Conservation (phyloP, 305 asterid genomes). For the Fraxinus sp. region DNA sequence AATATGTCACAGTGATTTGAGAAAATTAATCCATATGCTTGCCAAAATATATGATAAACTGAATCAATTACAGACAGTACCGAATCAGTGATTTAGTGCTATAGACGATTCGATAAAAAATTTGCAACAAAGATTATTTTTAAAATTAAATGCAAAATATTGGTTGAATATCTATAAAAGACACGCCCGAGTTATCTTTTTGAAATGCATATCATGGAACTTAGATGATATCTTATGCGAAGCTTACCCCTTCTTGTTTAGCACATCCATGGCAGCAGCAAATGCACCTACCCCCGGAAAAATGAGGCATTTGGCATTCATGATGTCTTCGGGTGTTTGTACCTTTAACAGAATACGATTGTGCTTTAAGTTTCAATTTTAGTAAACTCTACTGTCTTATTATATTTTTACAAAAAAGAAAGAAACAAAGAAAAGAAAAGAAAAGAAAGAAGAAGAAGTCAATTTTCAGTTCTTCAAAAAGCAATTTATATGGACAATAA, state of each 20-base stretch:
- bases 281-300: constrained; percentile 98
- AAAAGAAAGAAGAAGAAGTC: not conserved
- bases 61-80: not conserved
- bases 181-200: not conserved
- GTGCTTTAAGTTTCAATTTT: not conserved
- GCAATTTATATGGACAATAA: not conserved
- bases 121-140: not conserved
- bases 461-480: not conserved
- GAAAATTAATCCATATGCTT: not conserved
- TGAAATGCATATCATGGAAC: not conserved
- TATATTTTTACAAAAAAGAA: not conserved
- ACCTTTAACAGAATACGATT: constrained; percentile 43
- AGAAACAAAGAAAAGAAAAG: not conserved
- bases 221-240: not conserved
- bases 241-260: constrained; percentile 69
- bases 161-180: not conserved
- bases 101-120: not conserved
- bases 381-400: not conserved
- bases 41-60: not conserved
- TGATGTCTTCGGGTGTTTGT: constrained; percentile 73
- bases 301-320: constrained; percentile 74
- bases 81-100: not conserved
- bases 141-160: not conserved
- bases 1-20: not conserved
- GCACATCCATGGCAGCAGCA: constrained; percentile 93